Percentiles rank a stretch among this genome's conserved stretches.
phyloP scores from a whole-genome alignment of 2,329 filamentous ascomycete species.

The Alternaria sp. region DNA sequence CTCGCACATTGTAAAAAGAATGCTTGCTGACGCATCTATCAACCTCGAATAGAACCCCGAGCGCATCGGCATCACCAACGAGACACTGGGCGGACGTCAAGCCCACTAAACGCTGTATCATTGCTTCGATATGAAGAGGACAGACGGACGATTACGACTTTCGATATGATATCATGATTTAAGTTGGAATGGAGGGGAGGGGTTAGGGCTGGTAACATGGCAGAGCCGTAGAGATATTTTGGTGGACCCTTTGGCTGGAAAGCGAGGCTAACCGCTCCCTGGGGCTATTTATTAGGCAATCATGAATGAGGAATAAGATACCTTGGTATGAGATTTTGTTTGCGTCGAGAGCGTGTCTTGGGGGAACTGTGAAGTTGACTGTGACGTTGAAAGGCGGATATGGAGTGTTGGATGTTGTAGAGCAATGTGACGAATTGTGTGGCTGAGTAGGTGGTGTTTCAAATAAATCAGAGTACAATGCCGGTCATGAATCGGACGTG shows the following conservation, averaged over 20 bases:
- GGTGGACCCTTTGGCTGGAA: slow-evolving; percentile 19
- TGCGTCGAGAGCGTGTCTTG: too few relatives aligned
- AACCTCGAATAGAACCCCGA: slow-evolving; percentile 45
- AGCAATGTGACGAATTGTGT: not conserved
- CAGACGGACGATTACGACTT: slow-evolving; percentile 20
- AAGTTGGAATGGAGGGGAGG: not conserved
- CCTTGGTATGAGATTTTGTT: not conserved
- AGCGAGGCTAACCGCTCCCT: slow-evolving; percentile 9
- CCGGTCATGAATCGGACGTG: not conserved
- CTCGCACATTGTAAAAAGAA: not conserved
- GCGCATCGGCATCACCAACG: slow-evolving; percentile 56
- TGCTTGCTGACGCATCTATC: slow-evolving; percentile 14
- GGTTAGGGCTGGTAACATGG: too few relatives aligned
- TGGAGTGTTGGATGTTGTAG: too few relatives aligned
- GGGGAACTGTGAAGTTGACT: too few relatives aligned
- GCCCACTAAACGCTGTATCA: slow-evolving; percentile 37
- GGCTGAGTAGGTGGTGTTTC: not conserved
- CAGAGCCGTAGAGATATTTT: too few relatives aligned
- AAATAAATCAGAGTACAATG: not conserved
- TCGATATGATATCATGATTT: slow-evolving; percentile 31
- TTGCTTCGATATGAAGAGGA: slow-evolving; percentile 9
- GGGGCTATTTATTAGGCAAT: not conserved
- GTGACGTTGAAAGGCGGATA: too few relatives aligned
- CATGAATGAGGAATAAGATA: not conserved
- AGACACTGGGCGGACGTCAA: slow-evolving; percentile 49